phyloP scores from a whole-genome alignment of 2,329 filamentous ascomycete genomes.

The Colletotrichum sp. region DNA sequence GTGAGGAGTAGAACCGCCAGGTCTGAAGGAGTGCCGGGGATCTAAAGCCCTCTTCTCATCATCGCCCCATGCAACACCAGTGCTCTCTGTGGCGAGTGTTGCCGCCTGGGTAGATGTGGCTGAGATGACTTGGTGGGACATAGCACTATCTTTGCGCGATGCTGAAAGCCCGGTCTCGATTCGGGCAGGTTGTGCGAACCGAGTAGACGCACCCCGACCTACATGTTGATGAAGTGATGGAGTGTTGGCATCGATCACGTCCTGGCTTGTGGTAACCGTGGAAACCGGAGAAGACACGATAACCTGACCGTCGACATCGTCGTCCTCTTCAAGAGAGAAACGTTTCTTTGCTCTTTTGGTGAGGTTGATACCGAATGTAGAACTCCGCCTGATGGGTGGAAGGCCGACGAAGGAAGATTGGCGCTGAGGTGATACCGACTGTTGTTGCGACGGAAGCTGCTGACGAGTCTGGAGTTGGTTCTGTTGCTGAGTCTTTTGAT shows the following conservation, averaged over 20 bases:
- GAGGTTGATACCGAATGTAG: constrained; percentile 55
- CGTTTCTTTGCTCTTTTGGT: constrained; percentile 38
- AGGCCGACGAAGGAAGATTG: constrained; percentile 60
- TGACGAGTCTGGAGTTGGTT: constrained; percentile 22
- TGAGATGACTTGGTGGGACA: neutral
- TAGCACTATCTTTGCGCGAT: constrained; percentile 3
- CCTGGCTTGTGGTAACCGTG: neutral
- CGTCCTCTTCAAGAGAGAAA: constrained; percentile 36
- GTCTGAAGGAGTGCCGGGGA: neutral
- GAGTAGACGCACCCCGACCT: neutral
- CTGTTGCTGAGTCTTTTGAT: neutral
- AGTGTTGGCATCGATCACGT: neutral
- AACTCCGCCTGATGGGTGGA: constrained; percentile 63
- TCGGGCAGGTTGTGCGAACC: neutral
- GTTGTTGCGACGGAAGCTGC: constrained; percentile 14
- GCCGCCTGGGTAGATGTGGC: constrained; percentile 17
- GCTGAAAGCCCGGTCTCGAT: neutral
- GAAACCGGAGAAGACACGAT: neutral
- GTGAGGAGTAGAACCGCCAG: neutral
- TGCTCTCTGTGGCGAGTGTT: constrained; percentile 12
- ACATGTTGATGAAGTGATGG: neutral
- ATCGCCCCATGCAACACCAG: constrained; percentile 1
- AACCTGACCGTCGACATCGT: constrained; percentile 22
- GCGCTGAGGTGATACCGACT: constrained; percentile 38
- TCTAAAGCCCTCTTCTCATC: constrained; percentile 14